Percentiles rank a stretch among this genome's conserved stretches.
phyloP scores from a whole-genome alignment of 176 grass and related monocot genomes.

The Carex kokanica region DNA sequence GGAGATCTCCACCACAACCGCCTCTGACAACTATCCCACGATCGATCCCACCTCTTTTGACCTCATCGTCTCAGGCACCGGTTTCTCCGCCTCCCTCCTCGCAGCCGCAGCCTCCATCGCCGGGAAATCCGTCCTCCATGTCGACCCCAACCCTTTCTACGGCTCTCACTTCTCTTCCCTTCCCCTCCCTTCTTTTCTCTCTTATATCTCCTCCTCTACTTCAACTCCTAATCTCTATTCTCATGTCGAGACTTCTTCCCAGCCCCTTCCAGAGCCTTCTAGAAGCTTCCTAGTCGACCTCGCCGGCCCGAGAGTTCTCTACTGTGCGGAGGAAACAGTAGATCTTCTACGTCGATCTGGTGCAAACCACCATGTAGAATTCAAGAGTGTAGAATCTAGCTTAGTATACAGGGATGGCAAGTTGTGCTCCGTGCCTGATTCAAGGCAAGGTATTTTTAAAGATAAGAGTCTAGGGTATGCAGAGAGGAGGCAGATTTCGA shows the following conservation, averaged over 20 bases:
- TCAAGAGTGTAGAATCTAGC: slow-evolving; percentile 72
- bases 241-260: slow-evolving; percentile 52
- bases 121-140: slow-evolving; percentile 79
- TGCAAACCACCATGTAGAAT: slow-evolving; percentile 75
- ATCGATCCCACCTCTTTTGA: slow-evolving; percentile 80
- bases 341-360: slow-evolving; percentile 72
- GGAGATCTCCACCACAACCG: slow-evolving; percentile 15
- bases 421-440: slow-evolving; percentile 76
- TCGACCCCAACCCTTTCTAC: slow-evolving; percentile 78
- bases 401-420: slow-evolving; percentile 74
- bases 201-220: neutral
- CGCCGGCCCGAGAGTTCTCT: slow-evolving; percentile 63
- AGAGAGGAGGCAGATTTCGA: slow-evolving; percentile 66
- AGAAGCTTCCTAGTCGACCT: slow-evolving; percentile 58
- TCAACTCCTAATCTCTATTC: slow-evolving; percentile 40
- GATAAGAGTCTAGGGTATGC: slow-evolving; percentile 47
- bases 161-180: slow-evolving; percentile 86
- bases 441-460: slow-evolving; percentile 68
- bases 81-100: slow-evolving; percentile 71
- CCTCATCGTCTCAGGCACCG: slow-evolving; percentile 73
- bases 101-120: slow-evolving; percentile 60
- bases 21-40: slow-evolving; percentile 43
- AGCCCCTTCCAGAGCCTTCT: slow-evolving; percentile 47
- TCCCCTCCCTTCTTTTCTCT: slow-evolving; percentile 36
- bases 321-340: slow-evolving; percentile 77